phyloP scores from a whole-genome alignment of 2,329 filamentous ascomycete species.

The Penicillium verrucosum region DNA sequence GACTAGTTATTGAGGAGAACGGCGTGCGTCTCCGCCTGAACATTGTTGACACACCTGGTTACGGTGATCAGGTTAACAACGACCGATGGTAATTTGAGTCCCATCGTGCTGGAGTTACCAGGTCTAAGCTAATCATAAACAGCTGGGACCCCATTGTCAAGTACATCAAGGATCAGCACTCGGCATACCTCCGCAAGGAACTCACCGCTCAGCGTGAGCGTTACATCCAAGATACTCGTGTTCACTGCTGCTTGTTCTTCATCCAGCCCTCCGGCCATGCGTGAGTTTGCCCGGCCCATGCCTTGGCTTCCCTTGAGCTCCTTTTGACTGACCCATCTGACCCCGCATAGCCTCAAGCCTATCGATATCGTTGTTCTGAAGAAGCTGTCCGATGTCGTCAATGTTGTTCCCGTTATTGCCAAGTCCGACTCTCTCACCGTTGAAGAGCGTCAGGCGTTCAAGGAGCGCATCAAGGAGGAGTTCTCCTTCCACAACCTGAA shows the following conservation, averaged over 20 bases:
- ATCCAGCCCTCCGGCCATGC: conserved; percentile 98
- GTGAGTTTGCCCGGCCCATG: conserved; percentile 30
- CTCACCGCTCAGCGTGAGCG: conserved; percentile 98
- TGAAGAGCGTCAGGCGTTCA: conserved; percentile 94
- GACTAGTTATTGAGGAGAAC: conserved; percentile 89
- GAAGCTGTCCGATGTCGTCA: conserved; percentile 99
- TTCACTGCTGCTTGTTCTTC: conserved; percentile 99
- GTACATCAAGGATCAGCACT: conserved; percentile 99
- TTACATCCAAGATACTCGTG: conserved; percentile 98
- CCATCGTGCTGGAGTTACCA: background rate
- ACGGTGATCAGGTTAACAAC: conserved; percentile 98
- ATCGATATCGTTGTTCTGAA: conserved; percentile 99
- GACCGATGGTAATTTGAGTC: conserved; percentile 69
- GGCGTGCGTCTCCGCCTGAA: conserved; percentile 95
- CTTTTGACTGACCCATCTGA: background rate
- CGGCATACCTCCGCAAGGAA: conserved; percentile 97
- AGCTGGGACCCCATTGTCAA: conserved; percentile 99
- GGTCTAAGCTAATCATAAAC: conserved; percentile 21
- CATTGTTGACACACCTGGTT: conserved; percentile 98
- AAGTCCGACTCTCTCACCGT: conserved; percentile 96
- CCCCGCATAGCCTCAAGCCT: conserved; percentile 67
- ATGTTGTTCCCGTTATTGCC: conserved; percentile 97
- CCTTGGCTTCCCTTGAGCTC: background rate
- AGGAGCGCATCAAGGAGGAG: conserved; percentile 99
- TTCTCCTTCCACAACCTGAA: conserved; percentile 99